Base-by-base conservation (phyloP, 192 early-diverging fungal genomes). In the Dissophora globulifera region DNA sequence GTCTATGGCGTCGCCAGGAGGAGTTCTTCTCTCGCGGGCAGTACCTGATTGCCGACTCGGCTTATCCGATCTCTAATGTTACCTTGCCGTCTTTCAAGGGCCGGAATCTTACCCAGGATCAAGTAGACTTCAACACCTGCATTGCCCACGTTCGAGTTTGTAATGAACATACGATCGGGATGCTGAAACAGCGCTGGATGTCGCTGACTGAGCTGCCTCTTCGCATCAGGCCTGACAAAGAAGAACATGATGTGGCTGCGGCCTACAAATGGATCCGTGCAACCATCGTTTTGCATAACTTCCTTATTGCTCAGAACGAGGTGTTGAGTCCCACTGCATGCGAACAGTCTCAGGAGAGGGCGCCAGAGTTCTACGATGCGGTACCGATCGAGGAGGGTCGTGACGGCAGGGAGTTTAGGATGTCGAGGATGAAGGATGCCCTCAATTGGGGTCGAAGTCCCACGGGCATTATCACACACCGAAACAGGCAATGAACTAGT, bases 41-140 rank as follows among this genome's bases (percentile, higher is more conserved):
- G 43, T 45, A 45, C 43, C 43, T 45, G 15, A 45, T 45, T 12
- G 43, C 43, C 43, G 43, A 45, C 43, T 45, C 43, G 4, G 43
- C 43, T n/a, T 45, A 45, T n/a, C 43, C 43, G 4, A 45, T 45
- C 16, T 45, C 43, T 10, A 17, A 10, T n/a, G 43, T 45, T 45
- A 45, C 43, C 5, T 10, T 45, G 17, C 43, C 43, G 4, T n/a
- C 43, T 5, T 45, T 45, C 43, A 45, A 45, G 43, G 43, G 17
- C n/a, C 10, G n/a, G 10, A 45, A n/a, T 45, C 43, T 45, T 4
- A 6, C 43, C n/a, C 9, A 45, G n/a, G 43, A 45, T n/a, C 43
- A 45, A n/a, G 15, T 4, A 9, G 43, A 45, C 43, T n/a, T 45
- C 43, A 45, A 45, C 43, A 45, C 43, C 43, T 45, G 43, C 43